phyloP scores from a whole-genome alignment of 805 yeast species.

The Spathaspora sp. region DNA sequence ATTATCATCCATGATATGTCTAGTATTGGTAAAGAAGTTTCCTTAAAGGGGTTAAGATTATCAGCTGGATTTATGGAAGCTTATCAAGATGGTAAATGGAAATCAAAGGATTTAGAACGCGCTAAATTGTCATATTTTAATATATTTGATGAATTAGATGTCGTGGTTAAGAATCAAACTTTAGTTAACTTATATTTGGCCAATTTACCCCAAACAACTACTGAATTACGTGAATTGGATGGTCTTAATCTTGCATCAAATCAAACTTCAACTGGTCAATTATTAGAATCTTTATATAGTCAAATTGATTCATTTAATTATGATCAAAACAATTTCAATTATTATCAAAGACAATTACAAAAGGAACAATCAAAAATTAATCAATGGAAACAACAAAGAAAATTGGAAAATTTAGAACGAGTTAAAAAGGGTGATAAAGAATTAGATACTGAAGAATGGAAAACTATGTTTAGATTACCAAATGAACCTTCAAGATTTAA shows the following conservation, averaged over 20 bases:
- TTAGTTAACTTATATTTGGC: conserved; percentile 56
- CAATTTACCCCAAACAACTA: conserved; percentile 1
- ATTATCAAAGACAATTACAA: conserved; percentile 71
- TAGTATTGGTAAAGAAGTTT: conserved; percentile 60
- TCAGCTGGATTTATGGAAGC: conserved; percentile 57
- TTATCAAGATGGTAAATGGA: conserved; percentile 57
- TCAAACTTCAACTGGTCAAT: conserved; percentile 42
- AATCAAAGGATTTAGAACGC: conserved; percentile 57
- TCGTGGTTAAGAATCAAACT: conserved; percentile 63
- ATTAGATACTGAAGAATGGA: conserved; percentile 63
- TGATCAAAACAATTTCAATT: conserved; percentile 76
- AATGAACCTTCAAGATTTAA: conserved; percentile 74
- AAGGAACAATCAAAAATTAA: conserved; percentile 66
- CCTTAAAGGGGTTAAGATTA: conserved; percentile 67
- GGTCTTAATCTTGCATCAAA: conserved; percentile 40
- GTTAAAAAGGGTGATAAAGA: conserved; percentile 54
- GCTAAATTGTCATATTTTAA: conserved; percentile 60
- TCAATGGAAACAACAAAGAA: conserved; percentile 72
- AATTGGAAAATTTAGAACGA: conserved; percentile 60
- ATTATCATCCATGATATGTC: conserved; percentile 68
- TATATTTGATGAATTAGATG: conserved; percentile 69
- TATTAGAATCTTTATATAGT: conserved; percentile 60
- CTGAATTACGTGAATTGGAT: conserved; percentile 25
- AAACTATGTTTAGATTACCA: conserved; percentile 60
- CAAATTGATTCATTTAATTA: conserved; percentile 73